These are phyloP conservation scores for Neoascochyta sp. DNA, from an alignment of 2,329 filamentous ascomycete species.

Conservation along the genomic window DNA sequence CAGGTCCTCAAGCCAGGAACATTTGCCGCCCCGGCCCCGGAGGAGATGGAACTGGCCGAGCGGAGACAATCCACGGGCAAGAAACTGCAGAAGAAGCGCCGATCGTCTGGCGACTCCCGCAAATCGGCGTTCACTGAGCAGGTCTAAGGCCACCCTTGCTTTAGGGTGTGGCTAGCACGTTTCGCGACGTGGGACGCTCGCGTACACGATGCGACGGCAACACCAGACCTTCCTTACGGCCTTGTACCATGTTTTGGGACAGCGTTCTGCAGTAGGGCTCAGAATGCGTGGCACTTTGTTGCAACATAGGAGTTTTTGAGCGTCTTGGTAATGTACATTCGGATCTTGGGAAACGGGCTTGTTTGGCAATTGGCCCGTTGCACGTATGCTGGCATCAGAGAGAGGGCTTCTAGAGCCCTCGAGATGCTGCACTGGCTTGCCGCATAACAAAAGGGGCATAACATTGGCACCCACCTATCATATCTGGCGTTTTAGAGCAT, in stretches of 20 bases:
- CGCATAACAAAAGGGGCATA: slow-evolving; percentile 10
- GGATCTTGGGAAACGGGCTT: slow-evolving; percentile 11
- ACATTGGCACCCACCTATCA: slow-evolving; percentile 5
- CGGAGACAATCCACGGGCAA: slow-evolving; percentile 34
- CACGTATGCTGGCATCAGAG: slow-evolving; percentile 13
- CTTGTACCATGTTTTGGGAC: slow-evolving; percentile 20
- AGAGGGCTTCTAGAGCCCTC: too few relatives aligned
- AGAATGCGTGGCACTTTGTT: slow-evolving; percentile 14
- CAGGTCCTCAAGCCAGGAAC: slow-evolving; percentile 41
- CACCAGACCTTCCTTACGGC: slow-evolving; percentile 16
- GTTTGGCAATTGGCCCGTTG: slow-evolving; percentile 11
- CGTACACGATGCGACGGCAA: slow-evolving; percentile 18
- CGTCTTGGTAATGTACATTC: slow-evolving; percentile 24
- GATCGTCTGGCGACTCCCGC: slow-evolving; percentile 28
- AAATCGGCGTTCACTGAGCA: slow-evolving; percentile 38
- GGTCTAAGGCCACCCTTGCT: slow-evolving; percentile 29
- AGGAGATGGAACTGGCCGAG: slow-evolving; percentile 25
- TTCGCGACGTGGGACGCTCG: slow-evolving; percentile 13
- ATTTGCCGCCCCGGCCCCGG: slow-evolving; percentile 31
- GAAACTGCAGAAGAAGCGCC: slow-evolving; percentile 44
- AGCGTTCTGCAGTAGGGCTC: slow-evolving; percentile 13
- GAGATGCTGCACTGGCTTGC: slow-evolving; percentile 7
- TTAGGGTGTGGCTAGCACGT: slow-evolving; percentile 9
- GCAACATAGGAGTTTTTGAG: slow-evolving; percentile 23
- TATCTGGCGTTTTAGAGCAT: slow-evolving; percentile 9